Evolutionary conservation across 495 filamentous ascomycete genomes (phyloP).

Genomic region (Xylaria intraflava): DNA sequence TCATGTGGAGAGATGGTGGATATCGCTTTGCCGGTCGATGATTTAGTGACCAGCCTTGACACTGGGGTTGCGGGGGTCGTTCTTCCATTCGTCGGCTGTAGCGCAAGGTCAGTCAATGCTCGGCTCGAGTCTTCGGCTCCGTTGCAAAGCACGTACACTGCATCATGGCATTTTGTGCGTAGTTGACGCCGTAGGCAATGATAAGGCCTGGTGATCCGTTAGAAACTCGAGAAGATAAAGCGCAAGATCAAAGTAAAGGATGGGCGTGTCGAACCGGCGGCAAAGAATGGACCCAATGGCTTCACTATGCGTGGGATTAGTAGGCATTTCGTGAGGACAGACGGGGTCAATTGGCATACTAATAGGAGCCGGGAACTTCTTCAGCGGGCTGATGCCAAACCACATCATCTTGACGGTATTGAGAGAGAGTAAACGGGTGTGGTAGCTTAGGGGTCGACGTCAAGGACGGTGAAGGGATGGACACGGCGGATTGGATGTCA

Average conservation of each 20-base stretch:
- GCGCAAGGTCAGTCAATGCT: conserved; percentile 18
- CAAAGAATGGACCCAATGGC: conserved; percentile 87
- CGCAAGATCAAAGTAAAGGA: background rate
- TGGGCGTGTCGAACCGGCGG: conserved; percentile 65
- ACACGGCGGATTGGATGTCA: conserved; percentile 12
- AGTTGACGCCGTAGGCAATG: conserved; percentile 83
- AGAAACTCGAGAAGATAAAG: conserved; percentile 1
- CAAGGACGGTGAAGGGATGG: conserved; percentile 13
- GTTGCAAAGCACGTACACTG: conserved; percentile 52
- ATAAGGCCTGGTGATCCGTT: conserved; percentile 53
- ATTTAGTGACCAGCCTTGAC: conserved; percentile 45
- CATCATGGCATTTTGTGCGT: conserved; percentile 60
- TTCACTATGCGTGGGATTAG: conserved; percentile 51
- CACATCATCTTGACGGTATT: conserved; percentile 60
- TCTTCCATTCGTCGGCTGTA: conserved; percentile 85
- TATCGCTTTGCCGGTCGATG: background rate
- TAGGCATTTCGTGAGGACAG: conserved; percentile 9
- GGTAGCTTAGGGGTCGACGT: conserved; percentile 15
- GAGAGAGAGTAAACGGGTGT: conserved; percentile 15
- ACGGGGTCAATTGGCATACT: conserved; percentile 55
- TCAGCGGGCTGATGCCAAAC: conserved; percentile 56
- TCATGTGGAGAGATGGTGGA: conserved; percentile 5
- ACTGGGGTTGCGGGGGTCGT: conserved; percentile 87
- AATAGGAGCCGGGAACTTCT: conserved; percentile 86
- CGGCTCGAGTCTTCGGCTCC: background rate